Evolutionary conservation across 78 protist species (phyloP).

Genomic region (Acrasis kona): DNA sequence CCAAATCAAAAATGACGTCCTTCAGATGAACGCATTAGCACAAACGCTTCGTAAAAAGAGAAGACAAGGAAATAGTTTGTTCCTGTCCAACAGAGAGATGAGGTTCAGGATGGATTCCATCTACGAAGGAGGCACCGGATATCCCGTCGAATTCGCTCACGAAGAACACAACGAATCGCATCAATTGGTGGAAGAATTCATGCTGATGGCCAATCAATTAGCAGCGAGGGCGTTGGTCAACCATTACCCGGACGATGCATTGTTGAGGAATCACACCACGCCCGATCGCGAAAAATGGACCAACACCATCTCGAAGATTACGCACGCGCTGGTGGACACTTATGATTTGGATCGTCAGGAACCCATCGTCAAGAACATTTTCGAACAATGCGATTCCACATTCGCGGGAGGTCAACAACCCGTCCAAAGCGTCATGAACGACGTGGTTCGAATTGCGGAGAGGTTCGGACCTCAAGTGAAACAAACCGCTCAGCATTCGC

Average conservation of each 20-base stretch:
- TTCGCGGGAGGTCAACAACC: too few species aligned
- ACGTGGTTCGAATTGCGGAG: neutral
- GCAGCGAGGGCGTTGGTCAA: neutral
- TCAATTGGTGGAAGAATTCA: neutral
- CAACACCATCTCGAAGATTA: neutral
- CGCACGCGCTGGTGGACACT: neutral
- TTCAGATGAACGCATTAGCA: neutral
- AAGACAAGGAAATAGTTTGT: neutral
- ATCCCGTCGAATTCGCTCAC: neutral
- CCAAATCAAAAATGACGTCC: neutral
- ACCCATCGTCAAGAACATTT: neutral
- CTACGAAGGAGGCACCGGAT: neutral
- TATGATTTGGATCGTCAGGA: too few species aligned
- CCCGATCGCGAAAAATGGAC: neutral
- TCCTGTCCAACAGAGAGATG: neutral
- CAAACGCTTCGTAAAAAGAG: neutral
- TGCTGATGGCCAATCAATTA: conserved; percentile 7
- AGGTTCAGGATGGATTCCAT: neutral
- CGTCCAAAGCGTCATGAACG: neutral
- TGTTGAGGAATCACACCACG: neutral
- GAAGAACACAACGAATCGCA: neutral
- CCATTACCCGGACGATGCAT: neutral
- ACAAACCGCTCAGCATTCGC: neutral
- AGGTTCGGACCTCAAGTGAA: neutral
- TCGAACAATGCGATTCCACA: too few species aligned